These are phyloP conservation scores for Candida parachauliodes DNA, from an alignment of 805 yeast genomes.

Conservation along the genomic window DNA sequence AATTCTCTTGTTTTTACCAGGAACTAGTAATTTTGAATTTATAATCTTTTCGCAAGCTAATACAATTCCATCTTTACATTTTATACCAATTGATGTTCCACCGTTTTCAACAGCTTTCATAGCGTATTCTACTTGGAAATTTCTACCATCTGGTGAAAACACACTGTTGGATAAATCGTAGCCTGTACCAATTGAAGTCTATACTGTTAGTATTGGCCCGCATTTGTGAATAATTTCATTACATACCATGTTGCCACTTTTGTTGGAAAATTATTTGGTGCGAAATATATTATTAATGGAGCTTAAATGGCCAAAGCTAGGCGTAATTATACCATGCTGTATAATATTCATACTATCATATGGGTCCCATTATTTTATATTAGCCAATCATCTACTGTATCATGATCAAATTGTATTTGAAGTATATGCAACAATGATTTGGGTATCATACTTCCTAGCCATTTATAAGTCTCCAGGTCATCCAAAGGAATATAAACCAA, in stretches of 20 bases:
- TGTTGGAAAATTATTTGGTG: slow-evolving; percentile 2
- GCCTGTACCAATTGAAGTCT: slow-evolving; percentile 97
- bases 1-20: slow-evolving; percentile 83
- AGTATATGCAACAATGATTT: slow-evolving; percentile 48
- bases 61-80: slow-evolving; percentile 91
- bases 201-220: slow-evolving; percentile 1
- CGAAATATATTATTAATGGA: slow-evolving; percentile 26
- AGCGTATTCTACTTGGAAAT: slow-evolving; percentile 97
- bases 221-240: neutral
- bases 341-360: slow-evolving; percentile 60
- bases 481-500: slow-evolving; percentile 44
- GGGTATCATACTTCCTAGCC: slow-evolving; percentile 75
- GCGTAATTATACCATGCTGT: slow-evolving; percentile 57
- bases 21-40: slow-evolving; percentile 81
- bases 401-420: slow-evolving; percentile 46
- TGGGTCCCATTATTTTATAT: slow-evolving; percentile 56
- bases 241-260: slow-evolving; percentile 10
- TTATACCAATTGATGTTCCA: slow-evolving; percentile 91
- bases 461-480: slow-evolving; percentile 64
- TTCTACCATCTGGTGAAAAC: slow-evolving; percentile 86
- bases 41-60: slow-evolving; percentile 94
- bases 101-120: slow-evolving; percentile 97
- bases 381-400: slow-evolving; percentile 38
- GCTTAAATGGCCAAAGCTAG: slow-evolving; percentile 48
- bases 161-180: slow-evolving; percentile 97